Evolutionary conservation across 768 basidiomycete genomes (phyloP).

Genomic region (Infundibulicybe gibba): DNA sequence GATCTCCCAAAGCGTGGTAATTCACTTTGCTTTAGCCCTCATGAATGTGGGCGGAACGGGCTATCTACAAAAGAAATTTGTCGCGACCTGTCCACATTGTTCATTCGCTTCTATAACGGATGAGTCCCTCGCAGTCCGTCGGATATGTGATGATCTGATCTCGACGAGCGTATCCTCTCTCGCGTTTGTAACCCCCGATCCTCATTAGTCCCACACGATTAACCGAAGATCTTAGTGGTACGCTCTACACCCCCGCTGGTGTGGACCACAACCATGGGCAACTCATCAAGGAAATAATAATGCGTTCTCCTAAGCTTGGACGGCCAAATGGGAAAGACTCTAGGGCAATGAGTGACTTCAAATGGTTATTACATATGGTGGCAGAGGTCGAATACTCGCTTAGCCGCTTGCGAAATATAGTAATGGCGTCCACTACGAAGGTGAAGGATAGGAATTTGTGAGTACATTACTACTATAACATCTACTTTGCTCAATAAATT

Average conservation of each 20-base stretch:
- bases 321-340: neutral
- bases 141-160: slow-evolving; percentile 35
- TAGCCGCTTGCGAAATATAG: neutral
- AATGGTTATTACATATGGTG: slow-evolving; percentile 2
- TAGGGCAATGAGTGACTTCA: neutral
- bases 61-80: slow-evolving; percentile 35
- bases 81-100: slow-evolving; percentile 27
- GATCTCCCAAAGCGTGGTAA: too few relatives aligned
- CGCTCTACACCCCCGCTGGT: neutral
- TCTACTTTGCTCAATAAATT: neutral
- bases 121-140: slow-evolving; percentile 34
- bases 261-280: neutral
- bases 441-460: slow-evolving; percentile 14
- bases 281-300: neutral
- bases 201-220: neutral
- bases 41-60: slow-evolving; percentile 31
- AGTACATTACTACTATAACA: neutral
- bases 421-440: neutral
- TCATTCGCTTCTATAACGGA: slow-evolving; percentile 30
- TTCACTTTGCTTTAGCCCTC: slow-evolving; percentile 24
- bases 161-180: slow-evolving; percentile 11
- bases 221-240: neutral
- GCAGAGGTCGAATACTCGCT: neutral
- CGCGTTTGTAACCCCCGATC: slow-evolving; percentile 21
- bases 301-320: neutral